phyloP scores from a whole-genome alignment of 305 asterid species.

The Fraxinus platypoda region DNA sequence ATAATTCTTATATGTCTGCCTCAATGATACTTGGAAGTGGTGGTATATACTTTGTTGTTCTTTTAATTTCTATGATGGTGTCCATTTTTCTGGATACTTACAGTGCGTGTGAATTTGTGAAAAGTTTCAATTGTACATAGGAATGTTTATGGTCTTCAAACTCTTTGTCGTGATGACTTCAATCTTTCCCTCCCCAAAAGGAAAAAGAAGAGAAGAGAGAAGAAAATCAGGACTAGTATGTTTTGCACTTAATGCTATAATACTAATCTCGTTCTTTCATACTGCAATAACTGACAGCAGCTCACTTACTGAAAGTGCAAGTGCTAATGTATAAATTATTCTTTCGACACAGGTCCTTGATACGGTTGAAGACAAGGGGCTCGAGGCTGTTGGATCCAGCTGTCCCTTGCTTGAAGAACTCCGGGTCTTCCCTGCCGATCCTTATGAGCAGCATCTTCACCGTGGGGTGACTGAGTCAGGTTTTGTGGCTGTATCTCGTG shows the following conservation, averaged over 20 bases:
- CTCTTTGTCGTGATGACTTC: not conserved
- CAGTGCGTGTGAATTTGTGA: not conserved
- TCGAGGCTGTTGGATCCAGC: slow-evolving; percentile 64
- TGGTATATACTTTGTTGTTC: not conserved
- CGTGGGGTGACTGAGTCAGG: slow-evolving; percentile 78
- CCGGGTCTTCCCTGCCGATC: slow-evolving; percentile 77
- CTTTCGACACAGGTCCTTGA: slow-evolving; percentile 57
- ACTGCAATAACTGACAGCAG: not conserved
- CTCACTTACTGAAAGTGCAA: not conserved
- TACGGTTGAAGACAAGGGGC: slow-evolving; percentile 79
- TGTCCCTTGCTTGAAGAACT: slow-evolving; percentile 80
- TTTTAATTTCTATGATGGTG: not conserved
- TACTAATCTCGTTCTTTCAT: not conserved
- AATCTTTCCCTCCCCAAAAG: not conserved
- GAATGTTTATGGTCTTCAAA: not conserved
- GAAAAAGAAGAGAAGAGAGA: not conserved
- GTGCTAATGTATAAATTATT: not conserved
- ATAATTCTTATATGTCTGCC: not conserved
- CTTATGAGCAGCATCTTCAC: slow-evolving; percentile 48
- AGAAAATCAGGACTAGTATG: not conserved
- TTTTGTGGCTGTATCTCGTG: slow-evolving; percentile 72
- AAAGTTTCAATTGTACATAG: not conserved
- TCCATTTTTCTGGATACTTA: not conserved
- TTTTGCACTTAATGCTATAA: not conserved
- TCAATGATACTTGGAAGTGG: not conserved